Conservation (phyloP, 345 rosid genomes). For the Erodium maritimum region DNA sequence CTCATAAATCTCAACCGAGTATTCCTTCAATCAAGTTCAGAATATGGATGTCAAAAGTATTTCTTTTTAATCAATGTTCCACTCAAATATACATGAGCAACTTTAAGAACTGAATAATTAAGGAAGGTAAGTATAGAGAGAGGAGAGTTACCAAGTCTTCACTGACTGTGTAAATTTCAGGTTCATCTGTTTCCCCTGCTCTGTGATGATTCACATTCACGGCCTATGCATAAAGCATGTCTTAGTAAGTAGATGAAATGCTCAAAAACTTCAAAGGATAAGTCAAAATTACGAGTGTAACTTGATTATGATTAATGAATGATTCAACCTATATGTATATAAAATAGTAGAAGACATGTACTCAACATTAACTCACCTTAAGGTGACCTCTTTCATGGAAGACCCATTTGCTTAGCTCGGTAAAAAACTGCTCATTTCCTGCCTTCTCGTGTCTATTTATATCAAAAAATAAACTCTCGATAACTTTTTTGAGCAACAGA, state of each 20-base stretch:
- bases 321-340: too few species aligned
- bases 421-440: constrained; percentile 57
- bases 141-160: constrained; percentile 45
- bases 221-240: constrained; percentile 25
- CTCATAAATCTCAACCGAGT: constrained; percentile 53
- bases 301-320: neutral
- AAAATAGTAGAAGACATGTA: neutral
- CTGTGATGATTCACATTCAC: constrained; percentile 46
- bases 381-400: constrained; percentile 85
- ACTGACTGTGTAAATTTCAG: constrained; percentile 57
- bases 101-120: neutral
- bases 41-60: neutral
- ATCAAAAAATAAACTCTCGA: neutral
- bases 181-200: constrained; percentile 56
- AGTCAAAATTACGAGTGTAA: neutral
- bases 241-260: too few species aligned
- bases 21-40: constrained; percentile 27
- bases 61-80: neutral
- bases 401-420: constrained; percentile 72
- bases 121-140: neutral
- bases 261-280: too few species aligned
- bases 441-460: constrained; percentile 42
- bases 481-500: too few species aligned
- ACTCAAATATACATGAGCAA: neutral
- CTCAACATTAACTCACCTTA: constrained; percentile 33